Base-by-base conservation (phyloP, 805 yeast genomes). In the Hanseniaspora valbyensis region DNA sequence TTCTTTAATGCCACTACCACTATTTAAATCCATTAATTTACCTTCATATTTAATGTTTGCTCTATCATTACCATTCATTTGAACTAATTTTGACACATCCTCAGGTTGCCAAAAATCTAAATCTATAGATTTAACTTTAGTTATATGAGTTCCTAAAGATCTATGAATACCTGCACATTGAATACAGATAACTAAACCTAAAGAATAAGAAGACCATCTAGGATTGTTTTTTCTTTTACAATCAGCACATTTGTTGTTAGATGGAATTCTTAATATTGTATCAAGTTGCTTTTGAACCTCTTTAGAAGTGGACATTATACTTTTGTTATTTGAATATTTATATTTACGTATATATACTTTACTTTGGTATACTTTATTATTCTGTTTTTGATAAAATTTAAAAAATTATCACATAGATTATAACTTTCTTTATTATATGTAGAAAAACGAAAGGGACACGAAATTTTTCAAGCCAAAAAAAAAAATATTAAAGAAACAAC, bases 21-120 rank as follows among this genome's bases (percentile, higher is more conserved):
- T 24, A 14, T 38, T 30, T 12, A 42, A 33, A 14, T 55, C 55
- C 2, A 57, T 53, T 54, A 89, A 71, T 58, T 77, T 77, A 34
- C 78, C 74, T 65, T 92, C 98, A 94, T 96, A 92, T 64, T 73
- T 83, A 6, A 57, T 55, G 63, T 92, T 92, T 25, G 94, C 92
- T 36, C 44, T 52, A 62, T 74, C 72, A 39, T 68, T 73, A 61
- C 90, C 90, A 1, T 95, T 95, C 94, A 95, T 85, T 57, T 75
- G 69, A 28, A 86, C 79, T 83, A 92, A 80, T 54, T 77, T 77
- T 54, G 74, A 79, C 28, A 87, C 77, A 64, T 92, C 96, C 60
- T 84, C 95, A 58, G 88, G 95, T 5, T 92, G 84, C 98, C 98
- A 90, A 1, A 94, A 83, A 63, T 90, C 97, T 59, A 90, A 72